These are phyloP conservation scores for Emydomyces testavorans DNA, from an alignment of 2,329 filamentous ascomycete genomes.

Conservation along the genomic window DNA sequence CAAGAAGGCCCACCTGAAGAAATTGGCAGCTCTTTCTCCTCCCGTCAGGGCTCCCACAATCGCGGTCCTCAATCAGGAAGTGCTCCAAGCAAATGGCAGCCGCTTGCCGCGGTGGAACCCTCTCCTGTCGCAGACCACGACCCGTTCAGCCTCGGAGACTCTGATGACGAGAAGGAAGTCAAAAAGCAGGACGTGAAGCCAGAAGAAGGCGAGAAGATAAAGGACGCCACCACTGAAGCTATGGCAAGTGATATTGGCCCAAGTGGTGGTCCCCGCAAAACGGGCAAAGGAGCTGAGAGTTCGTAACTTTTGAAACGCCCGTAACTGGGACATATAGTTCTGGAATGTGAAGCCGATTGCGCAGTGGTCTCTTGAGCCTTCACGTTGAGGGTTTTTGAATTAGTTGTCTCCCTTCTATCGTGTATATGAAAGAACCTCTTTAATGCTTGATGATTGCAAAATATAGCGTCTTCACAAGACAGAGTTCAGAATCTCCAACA, in stretches of 20 bases:
- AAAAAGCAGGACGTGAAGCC: constrained; percentile 54
- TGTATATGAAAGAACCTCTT: background rate
- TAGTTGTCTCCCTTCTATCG: background rate
- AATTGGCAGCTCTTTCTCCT: constrained; percentile 61
- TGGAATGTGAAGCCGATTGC: background rate
- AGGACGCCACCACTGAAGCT: constrained; percentile 48
- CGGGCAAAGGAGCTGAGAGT: constrained; percentile 20
- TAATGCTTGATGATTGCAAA: no score
- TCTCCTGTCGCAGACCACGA: constrained; percentile 81
- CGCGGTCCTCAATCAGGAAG: constrained; percentile 40
- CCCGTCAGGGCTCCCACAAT: constrained; percentile 48
- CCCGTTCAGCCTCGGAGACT: constrained; percentile 91
- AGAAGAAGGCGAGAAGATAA: constrained; percentile 49
- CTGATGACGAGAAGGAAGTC: constrained; percentile 75
- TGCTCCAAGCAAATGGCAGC: constrained; percentile 94
- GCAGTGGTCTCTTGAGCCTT: background rate
- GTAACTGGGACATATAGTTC: background rate
- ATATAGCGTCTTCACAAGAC: no score
- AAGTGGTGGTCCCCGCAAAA: constrained; percentile 18
- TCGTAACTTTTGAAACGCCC: constrained; percentile 9
- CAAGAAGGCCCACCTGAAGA: constrained; percentile 61
- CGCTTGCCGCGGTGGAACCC: constrained; percentile 72
- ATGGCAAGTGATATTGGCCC: constrained; percentile 29
- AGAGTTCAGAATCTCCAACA: background rate
- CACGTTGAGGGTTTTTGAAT: no score